These are phyloP conservation scores for Haplosporangium sp. DNA, from an alignment of 371 early-diverging fungal genomes.

Conservation along the genomic window DNA sequence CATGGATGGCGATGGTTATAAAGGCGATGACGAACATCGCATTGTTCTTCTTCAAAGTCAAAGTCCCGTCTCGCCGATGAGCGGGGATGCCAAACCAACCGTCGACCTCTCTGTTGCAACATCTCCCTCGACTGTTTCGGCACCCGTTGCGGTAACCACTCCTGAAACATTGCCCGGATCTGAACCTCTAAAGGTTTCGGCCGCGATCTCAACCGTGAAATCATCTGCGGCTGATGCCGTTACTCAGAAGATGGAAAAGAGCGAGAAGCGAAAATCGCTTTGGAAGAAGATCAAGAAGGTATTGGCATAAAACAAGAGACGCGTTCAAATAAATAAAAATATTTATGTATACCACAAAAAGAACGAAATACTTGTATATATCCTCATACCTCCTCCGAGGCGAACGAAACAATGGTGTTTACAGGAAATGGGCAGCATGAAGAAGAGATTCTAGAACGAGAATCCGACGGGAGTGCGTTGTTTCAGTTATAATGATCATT, in stretches of 20 bases:
- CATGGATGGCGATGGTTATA: not conserved
- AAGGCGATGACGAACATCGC: slow-evolving; percentile 9
- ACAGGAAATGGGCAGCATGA: too few species aligned
- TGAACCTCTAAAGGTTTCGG: not conserved
- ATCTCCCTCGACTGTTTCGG: not conserved
- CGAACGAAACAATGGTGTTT: too few species aligned
- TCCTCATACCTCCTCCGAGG: too few species aligned
- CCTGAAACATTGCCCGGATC: not conserved
- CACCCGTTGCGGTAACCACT: not conserved
- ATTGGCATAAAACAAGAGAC: slow-evolving; percentile 7
- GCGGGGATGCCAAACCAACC: slow-evolving; percentile 17
- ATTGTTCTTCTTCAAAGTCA: slow-evolving; percentile 15
- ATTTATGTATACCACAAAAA: too few species aligned
- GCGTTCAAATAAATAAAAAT: not conserved
- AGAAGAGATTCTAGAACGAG: too few species aligned
- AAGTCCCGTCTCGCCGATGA: not conserved
- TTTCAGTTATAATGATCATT: too few species aligned
- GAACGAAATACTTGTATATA: too few species aligned
- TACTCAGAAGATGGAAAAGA: slow-evolving; percentile 10
- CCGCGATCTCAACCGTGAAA: not conserved
- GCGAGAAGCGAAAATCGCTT: slow-evolving; percentile 32
- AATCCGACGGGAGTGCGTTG: too few species aligned
- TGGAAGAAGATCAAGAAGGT: slow-evolving; percentile 51
- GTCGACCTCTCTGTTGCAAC: slow-evolving; percentile 15
- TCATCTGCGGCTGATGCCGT: not conserved